Conservation (phyloP, 306 rosid species). For the Dryas drummondii region DNA sequence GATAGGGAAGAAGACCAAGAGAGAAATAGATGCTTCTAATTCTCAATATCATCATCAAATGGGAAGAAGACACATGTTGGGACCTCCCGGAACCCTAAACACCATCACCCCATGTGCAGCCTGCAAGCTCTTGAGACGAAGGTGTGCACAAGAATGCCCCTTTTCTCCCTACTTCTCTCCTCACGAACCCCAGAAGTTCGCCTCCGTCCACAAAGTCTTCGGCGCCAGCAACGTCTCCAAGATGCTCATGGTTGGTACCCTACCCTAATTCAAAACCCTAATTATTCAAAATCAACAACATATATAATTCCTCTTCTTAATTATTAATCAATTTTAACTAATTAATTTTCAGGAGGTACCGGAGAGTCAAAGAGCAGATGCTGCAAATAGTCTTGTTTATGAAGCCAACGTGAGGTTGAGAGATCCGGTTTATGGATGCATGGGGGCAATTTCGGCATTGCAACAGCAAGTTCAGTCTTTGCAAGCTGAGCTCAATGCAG, state of each 20-base stretch:
- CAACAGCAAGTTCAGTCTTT: constrained; percentile 88
- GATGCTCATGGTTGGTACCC: constrained; percentile 70
- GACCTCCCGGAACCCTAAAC: constrained; percentile 84
- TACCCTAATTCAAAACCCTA: not conserved
- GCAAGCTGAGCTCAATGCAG: constrained; percentile 77
- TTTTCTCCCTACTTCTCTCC: constrained; percentile 98
- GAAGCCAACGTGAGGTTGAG: constrained; percentile 96
- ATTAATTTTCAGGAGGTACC: constrained; percentile 62
- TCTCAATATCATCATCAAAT: constrained; percentile 33
- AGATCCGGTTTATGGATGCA: constrained; percentile 98
- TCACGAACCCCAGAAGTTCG: constrained; percentile 93
- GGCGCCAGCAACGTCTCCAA: constrained; percentile 99
- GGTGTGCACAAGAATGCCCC: constrained; percentile 96
- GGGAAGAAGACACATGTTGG: constrained; percentile 83
- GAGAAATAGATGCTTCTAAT: constrained; percentile 61
- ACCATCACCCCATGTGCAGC: constrained; percentile 97
- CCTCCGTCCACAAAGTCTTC: constrained; percentile 94
- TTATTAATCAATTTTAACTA: too few species aligned
- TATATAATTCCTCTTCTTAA: too few species aligned
- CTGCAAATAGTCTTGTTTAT: constrained; percentile 90
- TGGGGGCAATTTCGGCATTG: constrained; percentile 94
- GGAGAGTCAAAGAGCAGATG: constrained; percentile 82
- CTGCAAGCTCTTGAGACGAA: constrained; percentile 83
- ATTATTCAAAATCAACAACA: not conserved
- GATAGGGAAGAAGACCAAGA: constrained; percentile 81